Evolutionary conservation across 2,329 filamentous ascomycete genomes (phyloP), one percentile per base, ranked within the genome.

Genomic region (Corinectria fuckeliana): DNA sequence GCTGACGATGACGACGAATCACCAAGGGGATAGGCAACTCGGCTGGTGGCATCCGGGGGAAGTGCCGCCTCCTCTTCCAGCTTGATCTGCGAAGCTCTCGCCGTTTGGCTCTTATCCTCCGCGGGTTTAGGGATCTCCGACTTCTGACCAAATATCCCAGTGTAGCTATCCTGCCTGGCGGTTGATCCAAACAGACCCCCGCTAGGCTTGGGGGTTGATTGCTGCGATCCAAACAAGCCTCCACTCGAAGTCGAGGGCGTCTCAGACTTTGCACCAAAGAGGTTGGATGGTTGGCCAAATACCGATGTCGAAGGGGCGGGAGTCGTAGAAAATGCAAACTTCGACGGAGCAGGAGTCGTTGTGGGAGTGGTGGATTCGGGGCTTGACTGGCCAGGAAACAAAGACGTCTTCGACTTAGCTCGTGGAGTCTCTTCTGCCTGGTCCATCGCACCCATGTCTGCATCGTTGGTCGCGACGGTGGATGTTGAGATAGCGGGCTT

Each of bases 21-120:
- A 47, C 80, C 82, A 36, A 84, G 64, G 49, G 78, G 74, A 67
- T 80, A 85, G 50, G 76, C 71, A 58, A 75, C 72, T 76, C 82
- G 85, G 78, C 83, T 87, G 53, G 78, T 85, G 57, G 82, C 74
- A 61, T 86, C 83, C 20, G 84, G 83, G 30, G 85, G 84, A 4
- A 86, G 73, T 57, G 84, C 83, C 20, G 69, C 73, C 59, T 76
- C 76, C 56, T 72, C 65, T 34, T 73, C 72, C 36, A 69, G 61
- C 62, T 80, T 81, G 47, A 74, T 70, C 59, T 78, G 75, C 3
- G 75, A 73, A 4, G 73, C 66, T n/a, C 68, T 67, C 21, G 56
- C 62, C 28, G 54, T 58, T 8, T 55, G n/a, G 18, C 26, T 53
- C 39, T 59, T 54, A 2, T 62, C 42, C 10, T 60, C 58, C 9